Base-by-base conservation (phyloP, 768 basidiomycete genomes). In the Suillus tomentosus region DNA sequence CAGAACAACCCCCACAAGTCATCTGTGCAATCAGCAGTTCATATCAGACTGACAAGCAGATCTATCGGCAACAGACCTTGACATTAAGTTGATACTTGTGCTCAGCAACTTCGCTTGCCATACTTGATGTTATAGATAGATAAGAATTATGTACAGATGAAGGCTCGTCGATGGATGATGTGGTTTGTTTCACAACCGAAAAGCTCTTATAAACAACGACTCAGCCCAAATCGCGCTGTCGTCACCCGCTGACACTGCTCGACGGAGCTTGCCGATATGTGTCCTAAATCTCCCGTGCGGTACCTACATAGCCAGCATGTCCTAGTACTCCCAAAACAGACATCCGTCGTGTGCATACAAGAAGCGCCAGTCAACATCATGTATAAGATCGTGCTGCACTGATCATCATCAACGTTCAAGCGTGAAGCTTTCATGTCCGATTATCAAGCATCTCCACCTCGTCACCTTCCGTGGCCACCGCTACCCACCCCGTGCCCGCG, bases 1-100 rank as follows among this genome's bases (percentile, higher is more conserved):
- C 88, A 37, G 93, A 94, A 79, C 94, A 96, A 34, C 94, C 94
- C 36, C 75, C 72, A 79, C 94, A 96, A 45, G 90, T 86, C 93
- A 95, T 95, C 93, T 94, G 63, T 19, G 10, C 9, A n/a, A 58
- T 68, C 55, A 67, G 43, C 48, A 22, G 27, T 36, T 39, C 61
- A 37, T 47, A 45, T 48, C 34, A 31, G 27, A 15, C 6, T 4
- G 19, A 13, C 27, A 24, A 9, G 22, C n/a, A 22, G 36, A 66
- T 43, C 57, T 9, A 39, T 31, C 34, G 8, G 50, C 37, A 37
- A 34, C 71, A 22, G 67, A 91, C 92, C 87, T 92, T 92, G 77
- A 95, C 93, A 69, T 93, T 82, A 73, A 93, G 94, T 75, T 88
- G 83, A 79, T 94, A 95, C 60, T 69, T 54, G 36, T 63, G 64